Conservation (phyloP, 176 grass and related monocot genomes). For the Phyllostachys edulis region DNA sequence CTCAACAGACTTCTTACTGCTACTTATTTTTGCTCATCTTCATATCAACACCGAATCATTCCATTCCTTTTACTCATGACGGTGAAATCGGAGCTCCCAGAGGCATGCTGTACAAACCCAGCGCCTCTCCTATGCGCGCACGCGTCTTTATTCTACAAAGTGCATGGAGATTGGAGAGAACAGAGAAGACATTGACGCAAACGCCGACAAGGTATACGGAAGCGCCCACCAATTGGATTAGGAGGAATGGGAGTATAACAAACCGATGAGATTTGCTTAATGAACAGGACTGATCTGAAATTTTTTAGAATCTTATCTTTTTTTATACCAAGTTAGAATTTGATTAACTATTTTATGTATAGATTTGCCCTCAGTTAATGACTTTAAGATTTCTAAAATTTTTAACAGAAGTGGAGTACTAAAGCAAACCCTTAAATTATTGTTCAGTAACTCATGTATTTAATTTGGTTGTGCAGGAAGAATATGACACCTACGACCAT, state of each 20-base stretch:
- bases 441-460: constrained; percentile 1
- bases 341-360: not conserved
- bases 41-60: no score
- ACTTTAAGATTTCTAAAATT: not conserved
- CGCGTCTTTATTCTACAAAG: not conserved
- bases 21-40: not conserved
- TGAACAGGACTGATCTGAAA: not conserved
- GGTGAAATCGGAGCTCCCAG: no score
- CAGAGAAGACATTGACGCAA: not conserved
- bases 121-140: no score
- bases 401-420: not conserved
- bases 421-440: not conserved
- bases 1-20: not conserved
- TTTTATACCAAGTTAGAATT: not conserved
- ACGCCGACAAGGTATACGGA: not conserved
- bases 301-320: not conserved
- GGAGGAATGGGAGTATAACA: not conserved
- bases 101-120: no score
- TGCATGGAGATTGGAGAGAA: not conserved
- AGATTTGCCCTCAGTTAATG: not conserved
- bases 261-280: not conserved
- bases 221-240: not conserved
- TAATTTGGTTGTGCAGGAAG: constrained; percentile 58
- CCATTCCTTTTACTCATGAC: no score
- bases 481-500: constrained; percentile 63